Evolutionary conservation across 163 green algal genomes (phyloP), one percentile per base, ranked within the genome.

Genomic region (Chlorella variabilis): DNA sequence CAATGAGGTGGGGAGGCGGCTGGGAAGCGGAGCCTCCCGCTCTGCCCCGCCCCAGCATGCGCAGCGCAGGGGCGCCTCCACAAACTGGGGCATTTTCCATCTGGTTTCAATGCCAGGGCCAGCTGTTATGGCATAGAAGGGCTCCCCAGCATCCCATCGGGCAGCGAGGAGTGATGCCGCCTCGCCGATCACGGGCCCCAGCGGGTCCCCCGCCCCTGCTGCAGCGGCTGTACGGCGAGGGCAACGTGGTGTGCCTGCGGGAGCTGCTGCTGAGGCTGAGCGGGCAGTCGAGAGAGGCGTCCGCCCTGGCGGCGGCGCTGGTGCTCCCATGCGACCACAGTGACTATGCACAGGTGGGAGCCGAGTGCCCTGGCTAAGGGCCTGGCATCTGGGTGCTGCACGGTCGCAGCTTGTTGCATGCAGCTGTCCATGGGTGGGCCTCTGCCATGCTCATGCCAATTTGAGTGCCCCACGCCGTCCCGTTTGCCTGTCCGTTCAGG

Each of bases 181-280:
- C n/a, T 5, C 4, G n/a, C 7, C 59, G 59, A 68, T 68, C 45
- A 54, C 11, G 15, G 59, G 38, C 38, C 15, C 27, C 59, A 11
- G 13, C 59, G 13, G 4, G 59, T 8, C 73, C 73, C 1, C 76
- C 83, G 27, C 42, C 63, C 38, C 41, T 87, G 68, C 65, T 87
- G n/a, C 49, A 42, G 25, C 49, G 65, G 2, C 27, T 87, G 54
- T 84, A 79, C 15, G 75, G 75, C 39, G 38, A 65, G 1, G 71
- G 56, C 21, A 33, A 62, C 21, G 54, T 87, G 39, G 17, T 84
- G 29, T 31, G 42, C 62, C 54, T 87, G 31, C 39, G 76, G 20
- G 56, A 84, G 18, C 73, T 84, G 51, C 78, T 87, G 67, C 39
- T 87, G 45, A 39, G 41, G 20, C 71, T 87, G 29, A 41, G 71